A percentile compares a stretch with the other conserved stretches of the same genome.
Conservation (phyloP, 495 filamentous ascomycete species). For the Lasiosphaeria ovina region DNA sequence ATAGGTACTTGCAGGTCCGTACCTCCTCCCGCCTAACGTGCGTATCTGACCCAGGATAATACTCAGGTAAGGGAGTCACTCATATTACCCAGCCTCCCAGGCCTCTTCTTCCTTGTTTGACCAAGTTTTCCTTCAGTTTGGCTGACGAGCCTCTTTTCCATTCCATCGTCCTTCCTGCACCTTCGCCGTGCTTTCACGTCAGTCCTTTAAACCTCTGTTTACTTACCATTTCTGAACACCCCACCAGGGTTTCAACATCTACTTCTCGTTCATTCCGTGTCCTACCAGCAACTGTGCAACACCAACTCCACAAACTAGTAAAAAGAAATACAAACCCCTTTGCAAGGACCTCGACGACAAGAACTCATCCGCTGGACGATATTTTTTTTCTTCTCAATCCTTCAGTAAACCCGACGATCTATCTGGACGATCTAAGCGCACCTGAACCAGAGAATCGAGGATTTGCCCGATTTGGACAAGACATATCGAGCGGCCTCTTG, state of each 20-base stretch:
- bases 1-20: no score
- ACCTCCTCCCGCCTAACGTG: no score
- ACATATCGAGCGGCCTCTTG: not conserved
- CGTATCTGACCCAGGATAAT: no score
- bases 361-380: not conserved
- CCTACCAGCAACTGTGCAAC: not conserved
- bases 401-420: not conserved
- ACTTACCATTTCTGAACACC: not conserved
- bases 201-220: not conserved
- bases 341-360: not conserved
- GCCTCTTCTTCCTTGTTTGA: not conserved
- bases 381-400: not conserved
- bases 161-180: not conserved
- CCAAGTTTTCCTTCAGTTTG: not conserved
- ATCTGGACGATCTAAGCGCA: not conserved
- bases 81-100: constrained; percentile 2
- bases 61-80: not conserved
- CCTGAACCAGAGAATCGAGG: no score
- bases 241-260: not conserved
- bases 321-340: not conserved
- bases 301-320: not conserved
- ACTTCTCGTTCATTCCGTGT: not conserved
- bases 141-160: not conserved
- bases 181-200: not conserved
- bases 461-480: not conserved